phyloP scores from a whole-genome alignment of 2,329 filamentous ascomycete genomes.

The Atkinsonella hypoxylon region DNA sequence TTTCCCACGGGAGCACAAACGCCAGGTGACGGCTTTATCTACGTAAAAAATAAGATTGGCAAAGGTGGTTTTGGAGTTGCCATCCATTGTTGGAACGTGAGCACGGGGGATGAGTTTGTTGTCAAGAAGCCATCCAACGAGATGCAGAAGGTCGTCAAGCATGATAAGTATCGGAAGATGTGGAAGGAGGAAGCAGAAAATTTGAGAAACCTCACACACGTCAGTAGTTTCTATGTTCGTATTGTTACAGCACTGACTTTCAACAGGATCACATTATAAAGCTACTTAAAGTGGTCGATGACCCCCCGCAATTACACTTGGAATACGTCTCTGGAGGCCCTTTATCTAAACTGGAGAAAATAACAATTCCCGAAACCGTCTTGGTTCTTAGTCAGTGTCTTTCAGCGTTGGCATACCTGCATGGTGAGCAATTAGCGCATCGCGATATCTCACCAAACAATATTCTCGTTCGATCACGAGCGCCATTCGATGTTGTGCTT shows the following conservation, averaged over 20 bases:
- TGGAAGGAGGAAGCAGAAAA: constrained; percentile 13
- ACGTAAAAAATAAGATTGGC: constrained; percentile 9
- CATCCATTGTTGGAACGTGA: constrained; percentile 14
- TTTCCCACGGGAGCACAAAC: constrained; percentile 7
- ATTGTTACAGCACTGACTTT: constrained; percentile 1
- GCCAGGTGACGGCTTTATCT: constrained; percentile 7
- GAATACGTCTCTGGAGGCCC: constrained; percentile 10
- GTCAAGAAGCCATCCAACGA: constrained; percentile 12
- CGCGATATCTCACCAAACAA: constrained; percentile 91
- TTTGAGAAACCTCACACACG: constrained; percentile 11
- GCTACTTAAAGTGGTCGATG: constrained; percentile 2
- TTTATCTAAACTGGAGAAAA: constrained; percentile 1
- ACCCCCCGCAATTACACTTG: constrained; percentile 5
- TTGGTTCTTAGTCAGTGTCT: constrained; percentile 8
- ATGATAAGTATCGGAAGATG: not conserved
- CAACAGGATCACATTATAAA: constrained; percentile 10
- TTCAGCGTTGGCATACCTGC: constrained; percentile 11
- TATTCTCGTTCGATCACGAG: constrained; percentile 56
- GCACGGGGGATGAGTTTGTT: constrained; percentile 11
- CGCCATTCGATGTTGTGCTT: constrained; percentile 67
- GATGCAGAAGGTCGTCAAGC: not conserved
- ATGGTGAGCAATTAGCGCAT: constrained; percentile 55
- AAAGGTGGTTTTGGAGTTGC: constrained; percentile 11
- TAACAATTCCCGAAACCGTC: constrained; percentile 8
- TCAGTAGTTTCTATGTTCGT: constrained; percentile 5